Base-by-base conservation (phyloP, 495 filamentous ascomycete genomes). In the Hyaloscypha finlandica region DNA sequence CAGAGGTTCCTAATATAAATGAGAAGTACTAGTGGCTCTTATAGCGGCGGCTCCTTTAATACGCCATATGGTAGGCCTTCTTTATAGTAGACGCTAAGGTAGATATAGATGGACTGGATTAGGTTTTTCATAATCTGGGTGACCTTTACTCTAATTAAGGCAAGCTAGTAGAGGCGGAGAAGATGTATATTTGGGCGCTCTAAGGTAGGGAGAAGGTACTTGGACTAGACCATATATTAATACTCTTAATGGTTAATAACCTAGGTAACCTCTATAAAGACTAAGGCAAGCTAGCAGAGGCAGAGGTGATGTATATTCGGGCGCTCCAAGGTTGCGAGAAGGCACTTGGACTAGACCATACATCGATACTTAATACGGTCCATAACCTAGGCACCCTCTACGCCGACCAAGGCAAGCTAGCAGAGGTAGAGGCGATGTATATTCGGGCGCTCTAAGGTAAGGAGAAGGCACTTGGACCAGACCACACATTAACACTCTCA, bases 151-250 rank as follows among this genome's bases (percentile, higher is more conserved):
- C 68, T 29, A 11, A 31, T 45, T 71, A 77, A 57, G 73, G 64
- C 25, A 68, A 65, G 67, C 22, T 58, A 5, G 55, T 5, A 6
- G 55, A 58, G 30, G 55, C 22, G 2, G 55, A 58, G 31, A 5
- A 1, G 1, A 58, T 58, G 6, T 58, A 33, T 58, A 58, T 8
- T 58, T 6, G 55, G 31, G 55, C 6, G 54, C 72, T 78, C 20
- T 37, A 70, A 67, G 74, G 73, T 68, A 63, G 69, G 3, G 79
- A 81, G 74, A 72, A 79, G 59, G 71, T 72, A 54, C 64, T 74
- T 14, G 78, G 78, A 56, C 75, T 67, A 35, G 68, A 81, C 55
- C 76, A 81, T 66, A 66, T 64, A 68, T 70, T 68, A 52, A 81
- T 75, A 54, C 76, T 80, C 6, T 25, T 65, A 22, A 68, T 66